phyloP scores from a whole-genome alignment of 2,329 filamentous ascomycete genomes.

The Zarea fungicola region DNA sequence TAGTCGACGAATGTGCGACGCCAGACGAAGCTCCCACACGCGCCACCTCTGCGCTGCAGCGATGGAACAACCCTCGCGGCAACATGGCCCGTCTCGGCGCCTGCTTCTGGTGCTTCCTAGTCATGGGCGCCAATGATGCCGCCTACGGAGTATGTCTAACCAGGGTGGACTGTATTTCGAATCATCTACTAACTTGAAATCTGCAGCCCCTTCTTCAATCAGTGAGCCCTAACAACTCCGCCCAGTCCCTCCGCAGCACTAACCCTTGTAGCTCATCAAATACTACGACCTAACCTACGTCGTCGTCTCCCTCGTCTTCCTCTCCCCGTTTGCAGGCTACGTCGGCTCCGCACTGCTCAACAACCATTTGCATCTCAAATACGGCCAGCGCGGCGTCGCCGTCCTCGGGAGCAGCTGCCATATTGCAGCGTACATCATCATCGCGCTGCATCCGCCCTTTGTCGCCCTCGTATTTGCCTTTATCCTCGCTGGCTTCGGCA shows the following conservation, averaged over 20 bases:
- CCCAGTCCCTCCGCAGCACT: background rate
- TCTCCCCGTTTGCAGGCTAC: constrained; percentile 39
- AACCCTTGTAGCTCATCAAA: constrained; percentile 17
- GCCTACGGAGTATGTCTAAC: constrained; percentile 48
- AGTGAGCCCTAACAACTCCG: constrained; percentile 30
- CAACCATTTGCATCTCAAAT: constrained; percentile 30
- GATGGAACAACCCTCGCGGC: constrained; percentile 43
- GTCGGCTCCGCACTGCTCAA: constrained; percentile 35
- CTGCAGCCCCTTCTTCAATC: constrained; percentile 45
- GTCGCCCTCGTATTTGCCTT: constrained; percentile 61
- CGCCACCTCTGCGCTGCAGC: constrained; percentile 22
- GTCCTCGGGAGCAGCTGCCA: constrained; percentile 40
- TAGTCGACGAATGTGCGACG: constrained; percentile 7
- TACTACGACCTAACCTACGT: constrained; percentile 38
- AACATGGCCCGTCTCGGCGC: constrained; percentile 46
- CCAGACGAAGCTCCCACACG: background rate
- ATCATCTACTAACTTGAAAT: constrained; percentile 12
- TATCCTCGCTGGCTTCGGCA: constrained; percentile 64
- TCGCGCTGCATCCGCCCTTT: constrained; percentile 62
- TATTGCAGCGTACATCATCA: constrained; percentile 57
- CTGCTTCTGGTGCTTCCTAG: constrained; percentile 53
- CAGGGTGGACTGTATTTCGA: background rate
- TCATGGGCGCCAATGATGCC: constrained; percentile 54
- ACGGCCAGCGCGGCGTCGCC: constrained; percentile 39
- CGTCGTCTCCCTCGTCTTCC: constrained; percentile 39